phyloP scores from a whole-genome alignment of 768 basidiomycete genomes.

The Termitomyces sp. region DNA sequence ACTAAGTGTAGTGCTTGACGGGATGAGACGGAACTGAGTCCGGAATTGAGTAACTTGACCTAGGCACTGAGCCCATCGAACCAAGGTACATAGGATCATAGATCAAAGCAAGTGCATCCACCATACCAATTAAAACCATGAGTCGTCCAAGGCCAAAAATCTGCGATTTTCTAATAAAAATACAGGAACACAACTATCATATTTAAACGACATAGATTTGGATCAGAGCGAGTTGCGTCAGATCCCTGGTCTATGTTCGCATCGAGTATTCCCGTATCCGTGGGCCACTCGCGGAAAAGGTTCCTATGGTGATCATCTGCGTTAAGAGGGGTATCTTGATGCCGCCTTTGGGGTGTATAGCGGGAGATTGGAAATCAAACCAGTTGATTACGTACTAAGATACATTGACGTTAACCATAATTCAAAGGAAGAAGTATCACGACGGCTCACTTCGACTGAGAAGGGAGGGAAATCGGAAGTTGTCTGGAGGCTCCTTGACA shows the following conservation, averaged over 20 bases:
- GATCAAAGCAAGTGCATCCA: no score
- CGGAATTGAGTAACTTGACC: no score
- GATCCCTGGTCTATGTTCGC: not conserved
- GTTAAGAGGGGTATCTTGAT: not conserved
- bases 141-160: no score
- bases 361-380: conserved; percentile 2
- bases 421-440: no score
- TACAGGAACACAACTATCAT: not conserved
- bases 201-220: not conserved
- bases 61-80: not conserved
- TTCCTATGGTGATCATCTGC: conserved; percentile 5
- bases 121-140: no score
- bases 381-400: conserved; percentile 6
- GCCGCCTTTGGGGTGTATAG: not conserved
- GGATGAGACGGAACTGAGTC: not conserved
- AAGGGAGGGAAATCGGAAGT: conserved; percentile 13
- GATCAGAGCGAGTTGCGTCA: not conserved
- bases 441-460: conserved; percentile 9
- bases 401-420: not conserved
- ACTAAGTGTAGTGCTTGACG: not conserved
- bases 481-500: conserved; percentile 9
- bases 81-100: no score
- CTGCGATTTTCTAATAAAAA: not conserved
- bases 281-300: conserved; percentile 6
- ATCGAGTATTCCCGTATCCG: conserved; percentile 5